Base-by-base conservation (phyloP, 257 asterid genomes). In the Lavandula angustifolia region DNA sequence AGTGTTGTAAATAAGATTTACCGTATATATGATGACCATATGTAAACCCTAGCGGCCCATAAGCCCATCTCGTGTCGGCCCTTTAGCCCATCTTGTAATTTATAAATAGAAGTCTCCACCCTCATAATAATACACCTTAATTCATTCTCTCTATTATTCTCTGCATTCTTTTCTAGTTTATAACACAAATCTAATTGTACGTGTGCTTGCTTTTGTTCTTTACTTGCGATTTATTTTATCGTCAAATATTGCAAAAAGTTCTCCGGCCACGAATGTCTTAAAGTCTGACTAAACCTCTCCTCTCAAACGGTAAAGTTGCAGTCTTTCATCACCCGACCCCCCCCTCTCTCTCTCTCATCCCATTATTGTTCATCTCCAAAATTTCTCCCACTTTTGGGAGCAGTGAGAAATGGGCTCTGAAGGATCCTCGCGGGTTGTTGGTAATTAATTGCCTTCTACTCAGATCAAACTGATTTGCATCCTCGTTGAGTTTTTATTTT, bases 341-440 rank as follows among this genome's bases (percentile, higher is more conserved):
- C 16, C 63, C 9, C 38, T 41, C 63, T 50, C 49, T 51, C 38
- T 50, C 49, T 43, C 49, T 9, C 56, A 34, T 9, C 53, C 61
- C 56, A 13, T 14, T 43, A 59, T 3, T 34, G 3, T 69, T 16
- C 64, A 16, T 31, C 75, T 31, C 42, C 57, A 12, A 46, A 32
- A 9, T 10, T 63, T 64, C 13, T 11, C 42, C 6, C 18, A 57
- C 52, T 66, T 40, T 16, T 12, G 9, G 79, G 67, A 74, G 79
- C 73, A 66, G 62, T 80, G 51, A 65, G 78, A 75, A 31, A 84
- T 84, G 89, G 86, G 76, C 49, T 75, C 95, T 5, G 92, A 86
- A 73, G 89, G 80, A 67, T 74, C 95, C 31, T 82, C 95, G 3
- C 71, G 57, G 35, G 88, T 88, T 70, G 88, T 86, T 13, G 95